A percentile compares a stretch with the other conserved stretches of the same genome.
Evolutionary conservation across 1,284 basidiomycete genomes (phyloP).

Genomic region (Porogramme epimiltina): DNA sequence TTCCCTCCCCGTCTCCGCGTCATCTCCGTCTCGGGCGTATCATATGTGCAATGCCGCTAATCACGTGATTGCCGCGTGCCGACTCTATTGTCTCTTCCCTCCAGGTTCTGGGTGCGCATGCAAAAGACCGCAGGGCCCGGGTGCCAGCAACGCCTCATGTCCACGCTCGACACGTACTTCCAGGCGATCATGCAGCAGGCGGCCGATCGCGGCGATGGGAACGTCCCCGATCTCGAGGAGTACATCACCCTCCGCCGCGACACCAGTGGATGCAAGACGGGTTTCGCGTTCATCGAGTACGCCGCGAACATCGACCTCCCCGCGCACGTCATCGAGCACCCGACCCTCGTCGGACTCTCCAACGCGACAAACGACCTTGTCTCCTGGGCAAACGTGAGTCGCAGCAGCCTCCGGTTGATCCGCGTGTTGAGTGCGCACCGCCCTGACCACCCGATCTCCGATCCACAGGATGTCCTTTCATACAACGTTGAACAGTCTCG

Average conservation of each 20-base stretch:
- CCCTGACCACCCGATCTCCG: conserved; percentile 6
- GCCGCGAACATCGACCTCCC: conserved; percentile 40
- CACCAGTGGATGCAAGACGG: conserved; percentile 45
- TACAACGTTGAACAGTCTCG: conserved; percentile 45
- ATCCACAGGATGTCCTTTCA: conserved; percentile 40
- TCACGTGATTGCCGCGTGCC: conserved; percentile 6
- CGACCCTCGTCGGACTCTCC: conserved; percentile 37
- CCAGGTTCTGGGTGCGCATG: conserved; percentile 42
- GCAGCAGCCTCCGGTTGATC: not conserved
- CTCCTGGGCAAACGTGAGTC: conserved; percentile 42
- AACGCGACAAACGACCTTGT: conserved; percentile 40
- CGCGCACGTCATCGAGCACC: conserved; percentile 41
- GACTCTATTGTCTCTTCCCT: conserved; percentile 8
- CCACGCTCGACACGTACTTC: conserved; percentile 39
- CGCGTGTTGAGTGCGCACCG: not conserved
- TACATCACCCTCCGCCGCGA: conserved; percentile 43
- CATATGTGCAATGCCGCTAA: not conserved
- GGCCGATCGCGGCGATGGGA: conserved; percentile 34
- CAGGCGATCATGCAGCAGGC: conserved; percentile 45
- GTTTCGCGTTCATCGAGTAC: conserved; percentile 39
- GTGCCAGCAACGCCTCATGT: conserved; percentile 40
- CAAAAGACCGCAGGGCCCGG: conserved; percentile 34
- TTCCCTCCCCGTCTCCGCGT: not conserved
- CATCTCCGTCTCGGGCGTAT: not conserved
- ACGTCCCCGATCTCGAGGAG: conserved; percentile 36